phyloP scores from a whole-genome alignment of 495 filamentous ascomycete species.

The Melanomma pulvis-pyrius region DNA sequence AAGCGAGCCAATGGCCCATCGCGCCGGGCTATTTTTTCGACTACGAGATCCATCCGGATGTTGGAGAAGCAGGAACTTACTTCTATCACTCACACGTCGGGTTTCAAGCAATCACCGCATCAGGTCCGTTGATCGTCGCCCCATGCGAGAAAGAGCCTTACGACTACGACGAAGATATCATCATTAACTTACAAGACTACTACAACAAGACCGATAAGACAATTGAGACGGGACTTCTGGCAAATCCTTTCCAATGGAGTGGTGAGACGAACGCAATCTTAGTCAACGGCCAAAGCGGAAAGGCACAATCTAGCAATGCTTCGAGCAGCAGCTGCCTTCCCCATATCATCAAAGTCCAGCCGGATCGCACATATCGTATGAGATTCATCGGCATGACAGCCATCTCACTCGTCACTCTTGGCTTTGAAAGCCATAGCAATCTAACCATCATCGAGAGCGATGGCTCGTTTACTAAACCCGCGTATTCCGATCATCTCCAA shows the following conservation, averaged over 20 bases:
- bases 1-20: slow-evolving; percentile 15
- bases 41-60: slow-evolving; percentile 14
- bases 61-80: slow-evolving; percentile 14
- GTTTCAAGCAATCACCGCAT: slow-evolving; percentile 2
- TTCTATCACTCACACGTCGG: slow-evolving; percentile 21
- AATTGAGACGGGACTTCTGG: slow-evolving; percentile 5
- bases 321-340: slow-evolving; percentile 1
- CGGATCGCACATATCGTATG: slow-evolving; percentile 6
- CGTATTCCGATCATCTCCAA: slow-evolving; percentile 5
- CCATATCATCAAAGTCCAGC: slow-evolving; percentile 3
- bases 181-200: slow-evolving; percentile 8
- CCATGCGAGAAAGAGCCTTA: slow-evolving; percentile 9
- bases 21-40: slow-evolving; percentile 16
- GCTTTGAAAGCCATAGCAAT: slow-evolving; percentile 2
- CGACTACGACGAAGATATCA: slow-evolving; percentile 14
- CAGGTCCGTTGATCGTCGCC: slow-evolving; percentile 8
- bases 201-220: slow-evolving; percentile 16
- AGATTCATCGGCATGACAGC: slow-evolving; percentile 1
- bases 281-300: slow-evolving; percentile 15
- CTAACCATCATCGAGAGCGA: slow-evolving; percentile 5
- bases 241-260: slow-evolving; percentile 15
- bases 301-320: slow-evolving; percentile 1
- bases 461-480: slow-evolving; percentile 2
- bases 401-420: slow-evolving; percentile 11
- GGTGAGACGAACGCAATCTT: slow-evolving; percentile 17